These are phyloP conservation scores for Monascus ruber DNA, from an alignment of 2,329 filamentous ascomycete species.

Conservation along the genomic window DNA sequence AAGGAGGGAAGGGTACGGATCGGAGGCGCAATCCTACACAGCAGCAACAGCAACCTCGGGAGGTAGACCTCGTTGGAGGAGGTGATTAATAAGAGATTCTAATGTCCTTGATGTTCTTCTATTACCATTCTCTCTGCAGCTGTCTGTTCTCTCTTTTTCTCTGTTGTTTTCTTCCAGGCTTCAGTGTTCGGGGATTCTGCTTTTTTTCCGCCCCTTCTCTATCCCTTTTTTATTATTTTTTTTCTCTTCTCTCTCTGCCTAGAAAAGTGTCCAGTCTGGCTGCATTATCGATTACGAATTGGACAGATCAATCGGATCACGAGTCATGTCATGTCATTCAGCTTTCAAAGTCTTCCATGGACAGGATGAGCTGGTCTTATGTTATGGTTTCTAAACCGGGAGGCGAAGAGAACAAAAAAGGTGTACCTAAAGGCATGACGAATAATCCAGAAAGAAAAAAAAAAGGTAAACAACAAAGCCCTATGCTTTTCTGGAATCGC, in stretches of 20 bases:
- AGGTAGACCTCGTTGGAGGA: constrained; percentile 25
- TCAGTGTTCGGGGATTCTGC: too few species aligned
- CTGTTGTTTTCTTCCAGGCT: constrained; percentile 1
- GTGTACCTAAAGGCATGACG: background rate
- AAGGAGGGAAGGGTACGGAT: constrained; percentile 19
- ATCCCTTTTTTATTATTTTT: constrained; percentile 1
- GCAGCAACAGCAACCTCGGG: constrained; percentile 18
- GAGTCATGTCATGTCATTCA: constrained; percentile 8
- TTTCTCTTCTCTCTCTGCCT: constrained; percentile 4
- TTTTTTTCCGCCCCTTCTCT: background rate
- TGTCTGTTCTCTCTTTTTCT: constrained; percentile 2
- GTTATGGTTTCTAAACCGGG: background rate
- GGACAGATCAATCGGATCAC: constrained; percentile 9
- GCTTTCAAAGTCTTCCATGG: background rate
- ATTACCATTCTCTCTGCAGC: background rate
- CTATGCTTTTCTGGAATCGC: too few species aligned
- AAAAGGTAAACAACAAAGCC: too few species aligned
- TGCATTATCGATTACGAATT: constrained; percentile 4
- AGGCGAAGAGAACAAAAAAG: constrained; percentile 7
- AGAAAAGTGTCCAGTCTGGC: constrained; percentile 5
- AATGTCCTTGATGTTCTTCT: background rate
- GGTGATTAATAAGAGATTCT: constrained; percentile 7
- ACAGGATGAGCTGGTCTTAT: background rate
- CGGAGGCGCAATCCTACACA: constrained; percentile 21
- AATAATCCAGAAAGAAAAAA: too few species aligned